Base-by-base conservation (phyloP, 495 filamentous ascomycete genomes). In the Elasticomyces elasticus region DNA sequence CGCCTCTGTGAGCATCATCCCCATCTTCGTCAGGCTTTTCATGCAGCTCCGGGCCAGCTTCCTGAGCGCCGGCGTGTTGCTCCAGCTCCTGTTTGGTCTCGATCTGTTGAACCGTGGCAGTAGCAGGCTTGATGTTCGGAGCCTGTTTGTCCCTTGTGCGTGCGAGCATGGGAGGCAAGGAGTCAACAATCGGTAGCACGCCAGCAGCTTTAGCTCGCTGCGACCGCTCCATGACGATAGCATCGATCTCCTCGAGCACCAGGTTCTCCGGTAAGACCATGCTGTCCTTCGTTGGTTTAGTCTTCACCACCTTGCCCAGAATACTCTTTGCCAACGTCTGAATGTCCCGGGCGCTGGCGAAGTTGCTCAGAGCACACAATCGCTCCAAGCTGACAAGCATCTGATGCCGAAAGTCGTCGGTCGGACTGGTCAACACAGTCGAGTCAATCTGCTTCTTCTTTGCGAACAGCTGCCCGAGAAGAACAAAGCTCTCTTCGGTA, bases 301-400 rank as follows among this genome's bases (percentile, higher is more conserved):
- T 63, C 1, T 59, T 62, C 11, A 82, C 58, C 2, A 72, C 53
- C 40, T 62, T 67, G n/a, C 68, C 59, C 53, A 75, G 78, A 13
- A 85, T 73, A 0, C 40, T 62, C 54, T 78, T 82, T 0, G 68
- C 74, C 0, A 87, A 38, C 0, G 73, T 78, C 33, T 78, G 66
- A 0, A 89, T 72, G 50, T 88, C 85, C 9, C 84, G 68, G 0
- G 80, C 84, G 60, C 83, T 89, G 2, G 73, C 84, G 83, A 83
- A 89, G 13, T 70, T 72, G n/a, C 70, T 51, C 2, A 76, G 73
- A 2, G 54, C 52, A 0, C 76, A 59, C 1, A 85, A 66, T 0
- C 41, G 55, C 1, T 61, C 27, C 49, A 86, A 77, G 0, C 59
- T 55, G 4, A 62, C 31, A 0, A 69, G n/a, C 13, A 22, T 19